phyloP scores from a whole-genome alignment of 2,329 filamentous ascomycete genomes.

The Dichotomopilus funicola region DNA sequence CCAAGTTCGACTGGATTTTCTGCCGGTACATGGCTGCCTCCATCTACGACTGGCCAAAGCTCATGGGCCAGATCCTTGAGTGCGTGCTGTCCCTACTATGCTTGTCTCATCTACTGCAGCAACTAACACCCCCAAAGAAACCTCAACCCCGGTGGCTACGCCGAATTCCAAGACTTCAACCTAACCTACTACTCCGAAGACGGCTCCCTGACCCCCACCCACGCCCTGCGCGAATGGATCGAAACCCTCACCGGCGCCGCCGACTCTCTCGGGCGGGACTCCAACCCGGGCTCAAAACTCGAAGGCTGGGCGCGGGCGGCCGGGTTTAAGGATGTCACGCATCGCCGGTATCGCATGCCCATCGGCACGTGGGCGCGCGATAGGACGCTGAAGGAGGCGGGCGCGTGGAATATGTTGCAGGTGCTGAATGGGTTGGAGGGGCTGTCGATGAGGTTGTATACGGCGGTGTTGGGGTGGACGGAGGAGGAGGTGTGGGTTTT shows the following conservation, averaged over 20 bases:
- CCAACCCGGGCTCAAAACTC: conserved; percentile 23
- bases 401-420: conserved; percentile 19
- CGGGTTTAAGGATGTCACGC: conserved; percentile 15
- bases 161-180: conserved; percentile 29
- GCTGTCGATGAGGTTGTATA: conserved; percentile 25
- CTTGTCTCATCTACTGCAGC: background rate
- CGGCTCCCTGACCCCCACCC: conserved; percentile 20
- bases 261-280: conserved; percentile 19
- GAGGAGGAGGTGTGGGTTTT: conserved; percentile 22
- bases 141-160: conserved; percentile 32
- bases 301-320: conserved; percentile 26
- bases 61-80: conserved; percentile 23
- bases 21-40: conserved; percentile 31
- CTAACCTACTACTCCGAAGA: conserved; percentile 27
- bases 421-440: conserved; percentile 23
- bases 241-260: conserved; percentile 19
- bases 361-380: conserved; percentile 29
- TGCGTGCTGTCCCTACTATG: background rate
- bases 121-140: conserved; percentile 21
- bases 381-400: conserved; percentile 21
- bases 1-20: conserved; percentile 32
- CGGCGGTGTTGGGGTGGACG: conserved; percentile 24
- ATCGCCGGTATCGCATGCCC: conserved; percentile 14
- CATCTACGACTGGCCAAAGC: conserved; percentile 29
- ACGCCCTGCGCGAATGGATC: conserved; percentile 18